phyloP scores from a whole-genome alignment of 1,139 yeast species.

The Yamadazyma oceani region DNA sequence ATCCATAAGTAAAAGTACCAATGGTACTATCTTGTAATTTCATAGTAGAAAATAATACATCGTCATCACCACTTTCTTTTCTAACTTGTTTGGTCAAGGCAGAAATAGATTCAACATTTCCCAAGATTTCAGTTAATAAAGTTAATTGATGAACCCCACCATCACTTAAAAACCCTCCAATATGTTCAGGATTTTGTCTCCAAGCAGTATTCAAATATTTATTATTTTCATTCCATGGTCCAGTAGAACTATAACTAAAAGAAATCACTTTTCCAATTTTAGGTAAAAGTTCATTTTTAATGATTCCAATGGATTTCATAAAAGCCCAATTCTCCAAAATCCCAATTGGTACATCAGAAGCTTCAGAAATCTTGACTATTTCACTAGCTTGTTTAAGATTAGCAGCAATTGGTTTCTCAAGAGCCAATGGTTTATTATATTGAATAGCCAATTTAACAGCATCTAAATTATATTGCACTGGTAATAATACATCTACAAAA shows the following conservation, averaged over 20 bases:
- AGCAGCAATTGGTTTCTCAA: conserved; percentile 94
- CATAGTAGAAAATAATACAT: conserved; percentile 69
- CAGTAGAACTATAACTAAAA: conserved; percentile 79
- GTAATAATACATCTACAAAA: conserved; percentile 79
- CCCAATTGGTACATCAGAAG: conserved; percentile 64
- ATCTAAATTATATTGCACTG: conserved; percentile 74
- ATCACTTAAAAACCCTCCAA: conserved; percentile 88
- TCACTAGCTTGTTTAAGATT: conserved; percentile 74
- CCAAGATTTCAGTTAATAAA: conserved; percentile 77
- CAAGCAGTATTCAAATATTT: conserved; percentile 73
- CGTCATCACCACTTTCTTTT: conserved; percentile 76
- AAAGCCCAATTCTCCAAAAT: conserved; percentile 86
- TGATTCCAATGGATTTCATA: conserved; percentile 52
- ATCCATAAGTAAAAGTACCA: conserved; percentile 89
- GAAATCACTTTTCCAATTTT: conserved; percentile 75
- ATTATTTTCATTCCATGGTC: conserved; percentile 65
- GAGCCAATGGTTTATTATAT: conserved; percentile 70
- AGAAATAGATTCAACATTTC: conserved; percentile 64
- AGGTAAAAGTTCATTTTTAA: conserved; percentile 55
- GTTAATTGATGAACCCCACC: conserved; percentile 97
- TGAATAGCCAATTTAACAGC: conserved; percentile 67
- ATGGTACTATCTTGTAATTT: conserved; percentile 63
- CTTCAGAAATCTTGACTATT: conserved; percentile 63
- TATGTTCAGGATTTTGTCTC: conserved; percentile 87
- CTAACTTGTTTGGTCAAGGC: conserved; percentile 77